Base-by-base conservation (phyloP, 345 rosid species). In the Salix suchowensis region DNA sequence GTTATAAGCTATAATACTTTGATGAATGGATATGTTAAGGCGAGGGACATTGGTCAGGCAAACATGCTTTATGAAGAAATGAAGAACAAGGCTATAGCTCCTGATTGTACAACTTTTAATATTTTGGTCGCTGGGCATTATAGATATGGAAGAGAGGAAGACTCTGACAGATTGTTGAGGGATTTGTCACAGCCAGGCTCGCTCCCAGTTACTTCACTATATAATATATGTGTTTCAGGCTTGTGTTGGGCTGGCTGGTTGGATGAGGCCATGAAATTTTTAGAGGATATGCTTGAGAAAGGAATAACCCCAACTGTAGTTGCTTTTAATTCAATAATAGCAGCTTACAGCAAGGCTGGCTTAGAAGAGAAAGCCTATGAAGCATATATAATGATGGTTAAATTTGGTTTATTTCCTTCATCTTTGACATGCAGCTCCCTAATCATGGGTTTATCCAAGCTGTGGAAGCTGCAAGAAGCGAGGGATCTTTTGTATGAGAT, bases 11-110 rank as follows among this genome's bases (percentile, higher is more conserved):
- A 80, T 81, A 92, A 92, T 70, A 70, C 91, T 74, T 78, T 92
- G 77, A 84, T 92, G 77, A 85, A 86, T 79, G 94, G 97, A 13
- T 89, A 89, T 76, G 87, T 90, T 67, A 92, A 92, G 82, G 88
- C 92, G 11, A 84, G 84, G 85, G 88, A 89, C 70, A 74, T 89
- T 72, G 78, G 69, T 80, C 87, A 86, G 74, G 94, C 94, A 28
- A 85, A 79, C 65, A 65, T 80, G 78, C 78, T 92, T 44, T 92
- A 83, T 23, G 82, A 85, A 65, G 94, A 89, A 80, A 89, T 92
- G 97, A 81, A 61, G 77, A 71, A 60, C 48, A 84, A 79, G 73
- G 89, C 88, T 67, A 58, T 92, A 72, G 71, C 86, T 58, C 92
- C 94, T 68, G 91, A 92, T 81, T 82, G 86, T 72, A 75, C 85